Evolutionary conservation across 2,329 filamentous ascomycete species (phyloP).

Genomic region (Epichloe brachyelytri): DNA sequence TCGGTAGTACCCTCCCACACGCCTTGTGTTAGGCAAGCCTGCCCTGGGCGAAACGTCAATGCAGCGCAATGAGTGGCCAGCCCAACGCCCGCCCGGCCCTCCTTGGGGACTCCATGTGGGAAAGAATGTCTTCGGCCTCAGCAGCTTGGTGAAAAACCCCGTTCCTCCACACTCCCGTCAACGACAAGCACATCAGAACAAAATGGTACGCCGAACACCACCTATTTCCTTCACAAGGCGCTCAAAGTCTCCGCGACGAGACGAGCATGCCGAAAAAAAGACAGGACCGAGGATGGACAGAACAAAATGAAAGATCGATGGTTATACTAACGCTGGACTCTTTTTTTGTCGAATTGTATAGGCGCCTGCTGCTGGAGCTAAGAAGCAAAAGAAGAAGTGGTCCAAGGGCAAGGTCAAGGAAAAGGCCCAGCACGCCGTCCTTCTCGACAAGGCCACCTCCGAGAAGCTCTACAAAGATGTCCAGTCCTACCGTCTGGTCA

Average conservation of each 20-base stretch:
- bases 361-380: conserved; percentile 34
- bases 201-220: conserved; percentile 26
- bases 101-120: neutral
- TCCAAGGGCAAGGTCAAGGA: conserved; percentile 78
- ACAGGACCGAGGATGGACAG: neutral
- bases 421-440: conserved; percentile 99
- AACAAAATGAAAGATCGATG: conserved; percentile 10
- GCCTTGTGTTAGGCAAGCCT: conserved; percentile 26
- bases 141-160: conserved; percentile 15
- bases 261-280: neutral
- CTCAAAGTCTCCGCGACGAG: neutral
- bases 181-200: conserved; percentile 29
- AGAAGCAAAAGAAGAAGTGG: conserved; percentile 42
- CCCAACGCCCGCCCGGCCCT: conserved; percentile 5
- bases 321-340: conserved; percentile 4
- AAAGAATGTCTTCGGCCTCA: conserved; percentile 16
- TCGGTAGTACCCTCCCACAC: conserved; percentile 16
- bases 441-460: conserved; percentile 93
- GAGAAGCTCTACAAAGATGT: conserved; percentile 99
- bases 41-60: conserved; percentile 20
- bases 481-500: conserved; percentile 99
- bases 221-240: conserved; percentile 2
- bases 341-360: conserved; percentile 9
- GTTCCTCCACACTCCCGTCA: conserved; percentile 23
- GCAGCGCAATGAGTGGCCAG: neutral